Evolutionary conservation across 345 rosid genomes (phyloP).

Genomic region (Diplotaxis tenuifolia): DNA sequence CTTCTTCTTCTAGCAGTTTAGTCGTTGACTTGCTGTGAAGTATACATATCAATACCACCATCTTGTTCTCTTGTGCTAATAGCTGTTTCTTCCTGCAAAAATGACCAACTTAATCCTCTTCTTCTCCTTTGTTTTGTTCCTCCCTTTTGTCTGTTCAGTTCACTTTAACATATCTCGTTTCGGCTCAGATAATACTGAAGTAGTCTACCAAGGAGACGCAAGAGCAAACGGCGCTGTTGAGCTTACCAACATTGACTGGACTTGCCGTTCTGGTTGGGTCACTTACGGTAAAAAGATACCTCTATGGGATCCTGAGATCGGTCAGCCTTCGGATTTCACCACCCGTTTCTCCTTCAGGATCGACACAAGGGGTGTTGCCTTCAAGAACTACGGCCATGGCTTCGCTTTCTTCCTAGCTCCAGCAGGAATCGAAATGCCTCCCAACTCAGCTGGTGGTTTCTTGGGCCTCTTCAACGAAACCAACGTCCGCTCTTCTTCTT

Average conservation of each 20-base stretch:
- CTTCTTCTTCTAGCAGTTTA: background rate
- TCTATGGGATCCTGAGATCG: conserved; percentile 1
- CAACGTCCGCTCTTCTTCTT: background rate
- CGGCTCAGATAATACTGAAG: background rate
- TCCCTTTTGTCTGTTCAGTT: conserved; percentile 27
- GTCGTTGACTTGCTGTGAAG: conserved; percentile 21
- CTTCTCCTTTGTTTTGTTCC: conserved; percentile 9
- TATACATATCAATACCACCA: conserved; percentile 3
- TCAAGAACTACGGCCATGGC: background rate
- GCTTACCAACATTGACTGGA: conserved; percentile 19
- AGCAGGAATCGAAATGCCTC: background rate
- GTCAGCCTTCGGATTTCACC: background rate
- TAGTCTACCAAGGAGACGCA: conserved; percentile 37
- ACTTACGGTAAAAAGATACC: conserved; percentile 25
- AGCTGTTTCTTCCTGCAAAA: too few relatives aligned
- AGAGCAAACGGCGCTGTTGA: conserved; percentile 27
- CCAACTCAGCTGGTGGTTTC: background rate
- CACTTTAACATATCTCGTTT: conserved; percentile 25
- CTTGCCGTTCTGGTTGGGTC: conserved; percentile 29
- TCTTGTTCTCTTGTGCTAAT: conserved; percentile 16
- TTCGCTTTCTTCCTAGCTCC: background rate
- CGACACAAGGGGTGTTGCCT: background rate
- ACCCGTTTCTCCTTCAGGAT: background rate
- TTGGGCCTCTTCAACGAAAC: conserved; percentile 1
- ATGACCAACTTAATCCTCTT: conserved; percentile 20